These are phyloP conservation scores for Amoebophrya sp. DNA, from an alignment of 169 alveolate species.

Conservation along the genomic window DNA sequence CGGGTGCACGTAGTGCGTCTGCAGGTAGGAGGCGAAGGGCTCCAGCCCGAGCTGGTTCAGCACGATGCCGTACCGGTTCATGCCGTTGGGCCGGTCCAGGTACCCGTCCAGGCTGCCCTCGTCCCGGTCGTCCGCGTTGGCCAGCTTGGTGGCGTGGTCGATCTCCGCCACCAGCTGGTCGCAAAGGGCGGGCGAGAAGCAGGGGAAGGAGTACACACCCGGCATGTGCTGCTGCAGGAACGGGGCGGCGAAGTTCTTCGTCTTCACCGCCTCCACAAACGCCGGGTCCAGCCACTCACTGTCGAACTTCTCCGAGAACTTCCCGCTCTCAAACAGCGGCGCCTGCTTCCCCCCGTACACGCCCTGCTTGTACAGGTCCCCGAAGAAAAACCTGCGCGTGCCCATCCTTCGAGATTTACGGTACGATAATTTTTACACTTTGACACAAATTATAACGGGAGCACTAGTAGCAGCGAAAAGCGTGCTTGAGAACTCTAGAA, in stretches of 20 bases:
- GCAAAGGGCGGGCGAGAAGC: neutral
- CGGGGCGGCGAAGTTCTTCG: neutral
- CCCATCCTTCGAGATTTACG: no score
- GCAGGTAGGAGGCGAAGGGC: slow-evolving; percentile 26
- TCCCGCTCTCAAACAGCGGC: neutral
- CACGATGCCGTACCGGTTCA: slow-evolving; percentile 43
- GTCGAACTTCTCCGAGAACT: neutral
- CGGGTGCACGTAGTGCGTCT: neutral
- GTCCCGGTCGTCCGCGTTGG: neutral
- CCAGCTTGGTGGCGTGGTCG: neutral
- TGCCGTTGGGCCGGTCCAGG: slow-evolving; percentile 22
- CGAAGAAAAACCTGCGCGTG: neutral
- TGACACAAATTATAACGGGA: no score
- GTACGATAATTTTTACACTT: no score
- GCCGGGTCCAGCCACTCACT: neutral
- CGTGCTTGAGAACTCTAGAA: no score
- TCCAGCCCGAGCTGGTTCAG: slow-evolving; percentile 48
- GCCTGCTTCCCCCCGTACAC: neutral
- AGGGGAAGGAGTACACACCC: neutral
- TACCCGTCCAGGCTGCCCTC: neutral
- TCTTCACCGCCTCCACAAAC: neutral
- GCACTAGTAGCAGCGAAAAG: no score
- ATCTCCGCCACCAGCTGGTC: neutral
- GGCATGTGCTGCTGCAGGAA: neutral
- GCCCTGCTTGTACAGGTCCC: neutral